Evolutionary conservation across 495 filamentous ascomycete species (phyloP).

Genomic region (Cetradonia linearis): DNA sequence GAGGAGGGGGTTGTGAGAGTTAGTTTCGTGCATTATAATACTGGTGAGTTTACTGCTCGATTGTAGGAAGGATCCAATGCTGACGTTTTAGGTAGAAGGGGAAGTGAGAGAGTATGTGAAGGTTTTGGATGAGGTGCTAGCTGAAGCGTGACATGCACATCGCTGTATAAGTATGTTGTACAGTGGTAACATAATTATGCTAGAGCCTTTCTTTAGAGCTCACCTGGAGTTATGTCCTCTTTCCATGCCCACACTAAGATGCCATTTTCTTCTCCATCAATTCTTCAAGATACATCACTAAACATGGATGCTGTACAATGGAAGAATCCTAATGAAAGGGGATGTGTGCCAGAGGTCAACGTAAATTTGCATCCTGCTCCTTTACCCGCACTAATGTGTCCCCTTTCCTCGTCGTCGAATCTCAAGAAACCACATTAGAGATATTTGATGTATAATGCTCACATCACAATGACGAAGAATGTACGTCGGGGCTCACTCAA

Average conservation of each 20-base stretch:
- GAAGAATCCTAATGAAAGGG: not conserved
- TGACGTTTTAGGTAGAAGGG: constrained; percentile 32
- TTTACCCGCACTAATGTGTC: not conserved
- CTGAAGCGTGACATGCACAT: not conserved
- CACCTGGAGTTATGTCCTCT: not conserved
- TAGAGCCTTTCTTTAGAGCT: too few species aligned
- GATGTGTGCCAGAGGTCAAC: not conserved
- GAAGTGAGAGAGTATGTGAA: constrained; percentile 45
- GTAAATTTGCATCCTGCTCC: not conserved
- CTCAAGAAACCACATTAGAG: not conserved
- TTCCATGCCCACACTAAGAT: not conserved
- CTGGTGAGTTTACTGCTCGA: constrained; percentile 37
- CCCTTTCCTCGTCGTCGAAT: too few species aligned
- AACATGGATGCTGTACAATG: not conserved
- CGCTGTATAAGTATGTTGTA: not conserved
- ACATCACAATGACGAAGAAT: not conserved
- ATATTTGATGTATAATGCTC: not conserved
- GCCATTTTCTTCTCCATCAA: not conserved
- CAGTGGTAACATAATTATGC: not conserved
- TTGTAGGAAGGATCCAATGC: not conserved
- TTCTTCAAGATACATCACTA: not conserved
- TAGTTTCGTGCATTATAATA: constrained; percentile 68
- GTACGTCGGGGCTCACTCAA: too few species aligned
- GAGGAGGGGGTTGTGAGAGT: constrained; percentile 58
- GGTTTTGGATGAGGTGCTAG: constrained; percentile 37